These are phyloP conservation scores for Lathyrus aphaca DNA, from an alignment of 306 rosid species.

Conservation along the genomic window DNA sequence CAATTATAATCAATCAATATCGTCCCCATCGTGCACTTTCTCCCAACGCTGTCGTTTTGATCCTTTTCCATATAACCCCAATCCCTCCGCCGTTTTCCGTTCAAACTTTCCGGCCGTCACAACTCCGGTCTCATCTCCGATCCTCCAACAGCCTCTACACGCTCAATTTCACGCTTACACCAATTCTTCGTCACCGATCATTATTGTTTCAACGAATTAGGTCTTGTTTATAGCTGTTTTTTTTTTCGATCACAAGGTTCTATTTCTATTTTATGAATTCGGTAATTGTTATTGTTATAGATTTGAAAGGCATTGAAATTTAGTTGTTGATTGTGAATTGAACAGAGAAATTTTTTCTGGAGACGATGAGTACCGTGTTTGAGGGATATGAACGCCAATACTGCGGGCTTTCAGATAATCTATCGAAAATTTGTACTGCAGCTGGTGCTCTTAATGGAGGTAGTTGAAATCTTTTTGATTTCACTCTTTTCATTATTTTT, in stretches of 20 bases:
- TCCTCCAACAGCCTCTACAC: constrained; percentile 39
- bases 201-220: constrained; percentile 18
- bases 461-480: constrained; percentile 9
- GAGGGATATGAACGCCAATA: constrained; percentile 89
- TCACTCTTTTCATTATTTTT: neutral
- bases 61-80: neutral
- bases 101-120: neutral
- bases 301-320: neutral
- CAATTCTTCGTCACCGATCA: constrained; percentile 11
- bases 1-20: constrained; percentile 7
- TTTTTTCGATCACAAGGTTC: constrained; percentile 19
- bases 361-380: constrained; percentile 76
- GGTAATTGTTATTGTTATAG: neutral
- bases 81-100: constrained; percentile 31
- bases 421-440: constrained; percentile 67
- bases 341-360: constrained; percentile 31
- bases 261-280: constrained; percentile 10
- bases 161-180: constrained; percentile 13
- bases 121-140: constrained; percentile 8
- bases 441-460: constrained; percentile 81
- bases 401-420: constrained; percentile 82
- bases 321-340: constrained; percentile 38
- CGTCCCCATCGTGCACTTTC: neutral
- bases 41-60: constrained; percentile 38
- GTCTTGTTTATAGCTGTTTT: constrained; percentile 21